Conservation (phyloP, 2,329 filamentous ascomycete species). For the Curvularia eragrostidis region DNA sequence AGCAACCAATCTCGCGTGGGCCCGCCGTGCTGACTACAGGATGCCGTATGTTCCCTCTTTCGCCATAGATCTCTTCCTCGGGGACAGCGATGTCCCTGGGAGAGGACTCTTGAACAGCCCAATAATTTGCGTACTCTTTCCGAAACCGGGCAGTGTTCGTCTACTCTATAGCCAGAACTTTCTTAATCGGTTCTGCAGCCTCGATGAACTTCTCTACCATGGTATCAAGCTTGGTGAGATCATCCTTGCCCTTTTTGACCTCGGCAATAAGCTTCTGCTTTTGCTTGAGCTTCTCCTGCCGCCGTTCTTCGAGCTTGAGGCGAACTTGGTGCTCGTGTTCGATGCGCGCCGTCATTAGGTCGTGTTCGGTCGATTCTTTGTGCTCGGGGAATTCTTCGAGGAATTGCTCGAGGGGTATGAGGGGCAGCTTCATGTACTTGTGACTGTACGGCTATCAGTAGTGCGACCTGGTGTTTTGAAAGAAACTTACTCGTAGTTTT, state of each 20-base stretch:
- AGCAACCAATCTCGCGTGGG: not conserved
- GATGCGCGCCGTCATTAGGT: slow-evolving; percentile 87
- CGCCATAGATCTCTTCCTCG: not conserved
- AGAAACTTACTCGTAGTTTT: slow-evolving; percentile 81
- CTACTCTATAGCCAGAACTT: slow-evolving; percentile 78
- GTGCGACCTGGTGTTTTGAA: not conserved
- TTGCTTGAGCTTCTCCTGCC: slow-evolving; percentile 67
- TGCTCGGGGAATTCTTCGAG: slow-evolving; percentile 77
- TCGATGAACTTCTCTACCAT: slow-evolving; percentile 95
- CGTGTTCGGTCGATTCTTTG: slow-evolving; percentile 73
- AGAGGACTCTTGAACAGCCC: not conserved
- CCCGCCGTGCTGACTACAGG: not conserved
- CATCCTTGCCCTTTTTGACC: slow-evolving; percentile 93
- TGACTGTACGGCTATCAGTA: slow-evolving; percentile 63
- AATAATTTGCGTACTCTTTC: not conserved
- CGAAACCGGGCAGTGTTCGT: not conserved
- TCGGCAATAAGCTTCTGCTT: slow-evolving; percentile 73
- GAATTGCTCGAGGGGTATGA: slow-evolving; percentile 85
- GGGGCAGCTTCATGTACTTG: slow-evolving; percentile 82
- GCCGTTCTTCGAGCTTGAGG: slow-evolving; percentile 82
- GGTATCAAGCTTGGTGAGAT: slow-evolving; percentile 87
- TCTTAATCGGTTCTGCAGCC: slow-evolving; percentile 86
- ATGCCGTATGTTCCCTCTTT: not conserved
- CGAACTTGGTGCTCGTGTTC: slow-evolving; percentile 87
- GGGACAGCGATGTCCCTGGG: not conserved